A percentile compares a stretch with the other conserved stretches of the same genome.
phyloP scores from a whole-genome alignment of 805 yeast species.

The Barnettozyma vustinii region DNA sequence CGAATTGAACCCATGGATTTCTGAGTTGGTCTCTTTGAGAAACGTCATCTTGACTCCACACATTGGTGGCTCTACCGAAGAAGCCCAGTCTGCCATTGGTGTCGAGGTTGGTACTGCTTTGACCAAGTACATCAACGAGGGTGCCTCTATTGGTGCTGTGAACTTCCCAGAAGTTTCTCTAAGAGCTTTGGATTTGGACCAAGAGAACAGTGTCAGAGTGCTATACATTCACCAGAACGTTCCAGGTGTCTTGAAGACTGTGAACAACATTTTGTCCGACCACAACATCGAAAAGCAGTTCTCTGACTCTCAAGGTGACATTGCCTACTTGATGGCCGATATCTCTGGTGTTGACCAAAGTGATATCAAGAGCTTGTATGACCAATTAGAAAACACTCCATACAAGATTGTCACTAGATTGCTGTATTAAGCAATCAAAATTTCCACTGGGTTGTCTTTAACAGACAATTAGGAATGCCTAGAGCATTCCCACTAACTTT shows the following conservation, averaged over 20 bases:
- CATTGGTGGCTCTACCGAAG: slow-evolving; percentile 98
- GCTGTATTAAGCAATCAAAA: slow-evolving; percentile 49
- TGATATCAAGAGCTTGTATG: slow-evolving; percentile 81
- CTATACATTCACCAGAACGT: slow-evolving; percentile 95
- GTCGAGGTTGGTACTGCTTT: slow-evolving; percentile 86
- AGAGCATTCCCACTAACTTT: slow-evolving; percentile 1
- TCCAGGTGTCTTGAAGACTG: slow-evolving; percentile 97
- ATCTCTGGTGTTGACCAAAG: slow-evolving; percentile 76
- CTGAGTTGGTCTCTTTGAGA: slow-evolving; percentile 75
- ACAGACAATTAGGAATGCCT: slow-evolving; percentile 3
- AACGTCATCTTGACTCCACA: slow-evolving; percentile 94
- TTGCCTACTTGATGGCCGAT: slow-evolving; percentile 98
- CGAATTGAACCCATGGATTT: slow-evolving; percentile 74
- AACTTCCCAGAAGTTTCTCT: slow-evolving; percentile 98
- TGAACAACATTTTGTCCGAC: slow-evolving; percentile 88
- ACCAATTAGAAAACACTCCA: slow-evolving; percentile 82
- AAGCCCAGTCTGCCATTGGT: slow-evolving; percentile 97
- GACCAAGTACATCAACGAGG: slow-evolving; percentile 91
- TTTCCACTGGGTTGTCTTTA: slow-evolving; percentile 2
- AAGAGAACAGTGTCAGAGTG: slow-evolving; percentile 85
- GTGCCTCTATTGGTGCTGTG: slow-evolving; percentile 90
- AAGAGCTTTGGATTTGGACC: slow-evolving; percentile 83
- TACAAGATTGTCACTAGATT: slow-evolving; percentile 89
- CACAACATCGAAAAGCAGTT: slow-evolving; percentile 97
- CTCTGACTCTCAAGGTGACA: slow-evolving; percentile 93